phyloP scores from a whole-genome alignment of 495 filamentous ascomycete genomes.

The Neurospora intermedia region DNA sequence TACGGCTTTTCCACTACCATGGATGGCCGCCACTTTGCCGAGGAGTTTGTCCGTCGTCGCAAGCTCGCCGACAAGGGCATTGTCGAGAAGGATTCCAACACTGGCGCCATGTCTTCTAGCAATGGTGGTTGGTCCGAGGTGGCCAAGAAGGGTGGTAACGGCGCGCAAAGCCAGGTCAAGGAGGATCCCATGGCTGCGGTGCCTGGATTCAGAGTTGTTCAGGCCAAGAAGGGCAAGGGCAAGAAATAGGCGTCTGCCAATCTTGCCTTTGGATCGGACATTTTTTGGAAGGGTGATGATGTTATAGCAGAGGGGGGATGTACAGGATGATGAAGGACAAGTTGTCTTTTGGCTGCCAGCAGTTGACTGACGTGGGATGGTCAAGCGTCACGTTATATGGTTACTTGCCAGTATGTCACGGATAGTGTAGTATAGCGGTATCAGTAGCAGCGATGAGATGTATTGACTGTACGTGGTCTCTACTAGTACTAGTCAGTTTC shows the following conservation, averaged over 20 bases:
- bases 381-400: background rate
- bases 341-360: background rate
- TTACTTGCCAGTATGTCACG: background rate
- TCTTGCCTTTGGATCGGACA: background rate
- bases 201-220: constrained; percentile 76
- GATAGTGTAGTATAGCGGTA: background rate
- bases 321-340: background rate
- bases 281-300: background rate
- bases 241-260: constrained; percentile 29
- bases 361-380: background rate
- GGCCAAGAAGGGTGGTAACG: constrained; percentile 66
- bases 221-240: constrained; percentile 78
- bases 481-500: background rate
- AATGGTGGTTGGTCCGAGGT: constrained; percentile 92
- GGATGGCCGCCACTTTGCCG: constrained; percentile 84
- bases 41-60: constrained; percentile 86
- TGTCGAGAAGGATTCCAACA: constrained; percentile 45
- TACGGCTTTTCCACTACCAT: constrained; percentile 77
- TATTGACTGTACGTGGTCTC: background rate
- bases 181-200: constrained; percentile 35
- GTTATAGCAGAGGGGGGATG: background rate
- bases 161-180: constrained; percentile 12
- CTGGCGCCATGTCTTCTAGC: constrained; percentile 31
- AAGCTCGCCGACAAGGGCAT: constrained; percentile 87
- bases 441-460: background rate